phyloP scores from a whole-genome alignment of 306 rosid species.

The Calophaca sinica region DNA sequence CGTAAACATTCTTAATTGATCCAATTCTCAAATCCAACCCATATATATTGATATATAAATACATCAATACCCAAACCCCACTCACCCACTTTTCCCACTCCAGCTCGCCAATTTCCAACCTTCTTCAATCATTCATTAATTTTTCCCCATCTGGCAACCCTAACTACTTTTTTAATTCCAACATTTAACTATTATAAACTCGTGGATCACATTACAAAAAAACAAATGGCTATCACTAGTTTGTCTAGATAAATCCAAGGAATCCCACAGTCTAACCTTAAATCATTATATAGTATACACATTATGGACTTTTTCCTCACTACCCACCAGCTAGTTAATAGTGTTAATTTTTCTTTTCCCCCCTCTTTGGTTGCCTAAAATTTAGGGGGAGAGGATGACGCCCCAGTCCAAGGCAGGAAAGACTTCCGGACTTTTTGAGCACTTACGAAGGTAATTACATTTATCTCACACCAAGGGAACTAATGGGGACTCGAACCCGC shows the following conservation, averaged over 20 bases:
- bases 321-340: not conserved
- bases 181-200: constrained; percentile 11
- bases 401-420: no score
- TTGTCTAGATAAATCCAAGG: constrained; percentile 13
- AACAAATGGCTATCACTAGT: not conserved
- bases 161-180: constrained; percentile 4
- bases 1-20: not conserved
- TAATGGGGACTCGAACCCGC: no score
- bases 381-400: no score
- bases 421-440: no score
- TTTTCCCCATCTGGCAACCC: not conserved
- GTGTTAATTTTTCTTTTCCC: no score
- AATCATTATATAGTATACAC: constrained; percentile 33
- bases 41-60: not conserved
- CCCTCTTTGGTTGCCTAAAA: no score
- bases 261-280: constrained; percentile 22
- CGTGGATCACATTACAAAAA: not conserved
- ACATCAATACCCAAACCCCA: constrained; percentile 14
- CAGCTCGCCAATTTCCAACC: constrained; percentile 35
- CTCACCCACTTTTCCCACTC: constrained; percentile 41
- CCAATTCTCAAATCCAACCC: not conserved
- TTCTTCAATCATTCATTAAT: not conserved
- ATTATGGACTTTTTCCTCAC: not conserved
- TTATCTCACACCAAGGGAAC: not conserved
- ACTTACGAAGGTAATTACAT: no score